Base-by-base conservation (phyloP, 2,329 filamentous ascomycete genomes). In the Pyrenochaeta sp. region DNA sequence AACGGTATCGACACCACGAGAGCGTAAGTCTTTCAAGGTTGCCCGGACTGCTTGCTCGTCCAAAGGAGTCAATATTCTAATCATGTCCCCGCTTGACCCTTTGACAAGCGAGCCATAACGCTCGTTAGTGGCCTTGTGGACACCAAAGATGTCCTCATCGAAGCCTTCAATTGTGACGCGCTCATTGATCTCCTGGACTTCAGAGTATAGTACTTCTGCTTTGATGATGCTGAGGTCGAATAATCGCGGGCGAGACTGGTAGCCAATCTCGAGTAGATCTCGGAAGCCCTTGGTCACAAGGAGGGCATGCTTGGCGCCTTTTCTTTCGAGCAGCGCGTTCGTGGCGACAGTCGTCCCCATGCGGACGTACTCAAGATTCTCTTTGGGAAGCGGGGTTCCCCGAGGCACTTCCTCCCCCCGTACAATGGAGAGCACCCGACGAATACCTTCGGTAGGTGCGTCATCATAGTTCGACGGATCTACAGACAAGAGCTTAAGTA, bases 261-360 rank as follows among this genome's bases (percentile, higher is more conserved):
- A 67, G 27, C 74, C 72, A 43, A 76, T 75, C 8, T 65, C 54
- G 7, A 72, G 53, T 15, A 72, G 48, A 42, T 76, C 73, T 37
- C 65, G 63, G 57, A 75, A 74, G 5, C 73, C 73, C 56, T 68
- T 68, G 4, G 67, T 73, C 22, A 67, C 66, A 24, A 72, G 59
- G 7, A 74, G 52, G 1, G 70, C 72, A n/a, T 59, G 60, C 34
- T 59, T 55, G n/a, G 62, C 69, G n/a, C 72, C 72, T 56, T 73
- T 74, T 9, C 72, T 58, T 37, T 73, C 70, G 1, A 74, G 52
- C 6, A 74, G 54, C 4, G 71, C 71, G 53, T 74, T 74, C n/a
- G 72, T 74, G 5, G 71, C 72, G 5, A 74, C 68, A 1, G 72
- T 74, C 2, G 69, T 74, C 19, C 72, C 72, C 65, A 74, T 74